Percentiles rank a stretch among this genome's conserved stretches.
Evolutionary conservation across 352 stramenopile genomes (phyloP).

Genomic region (Aphanomyces astaci): DNA sequence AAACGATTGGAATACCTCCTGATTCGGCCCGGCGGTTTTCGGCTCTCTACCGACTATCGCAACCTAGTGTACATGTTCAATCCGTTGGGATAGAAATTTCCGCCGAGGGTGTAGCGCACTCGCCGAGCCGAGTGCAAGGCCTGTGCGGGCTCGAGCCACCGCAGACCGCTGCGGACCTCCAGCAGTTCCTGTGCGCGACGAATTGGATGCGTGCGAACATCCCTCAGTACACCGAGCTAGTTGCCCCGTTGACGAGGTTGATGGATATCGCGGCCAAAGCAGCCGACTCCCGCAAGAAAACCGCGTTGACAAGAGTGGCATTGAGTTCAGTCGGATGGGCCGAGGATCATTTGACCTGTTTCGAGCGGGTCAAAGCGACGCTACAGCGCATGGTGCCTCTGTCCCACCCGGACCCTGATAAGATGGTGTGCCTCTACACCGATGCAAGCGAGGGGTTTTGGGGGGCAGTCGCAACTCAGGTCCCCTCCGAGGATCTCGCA

Average conservation of each 20-base stretch:
- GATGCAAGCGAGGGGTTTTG: no score
- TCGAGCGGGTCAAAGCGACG: conserved; percentile 10
- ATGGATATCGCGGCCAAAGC: no score
- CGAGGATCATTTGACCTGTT: conserved; percentile 11
- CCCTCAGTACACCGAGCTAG: no score
- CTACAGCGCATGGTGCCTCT: conserved; percentile 27
- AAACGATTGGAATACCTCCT: no score
- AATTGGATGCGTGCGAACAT: no score
- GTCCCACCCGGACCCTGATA: conserved; percentile 17
- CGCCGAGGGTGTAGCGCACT: conserved; percentile 20
- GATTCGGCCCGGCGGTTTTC: no score
- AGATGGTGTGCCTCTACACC: neutral
- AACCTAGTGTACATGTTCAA: no score
- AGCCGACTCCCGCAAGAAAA: conserved; percentile 29
- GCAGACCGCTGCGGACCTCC: conserved; percentile 22
- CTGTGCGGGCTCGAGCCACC: conserved; percentile 25
- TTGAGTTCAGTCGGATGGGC: conserved; percentile 19
- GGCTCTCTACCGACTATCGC: no score
- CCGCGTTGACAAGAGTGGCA: neutral
- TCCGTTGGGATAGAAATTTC: conserved; percentile 27
- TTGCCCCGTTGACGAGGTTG: no score
- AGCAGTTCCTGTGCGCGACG: no score
- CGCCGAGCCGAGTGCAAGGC: conserved; percentile 25
- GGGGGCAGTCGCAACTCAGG: no score
- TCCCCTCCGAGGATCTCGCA: no score